Evolutionary conservation across 225 moss, liverwort and hornwort genomes (phyloP), one percentile per base, ranked within the genome.

Genomic region (Takakia lepidozioides): DNA sequence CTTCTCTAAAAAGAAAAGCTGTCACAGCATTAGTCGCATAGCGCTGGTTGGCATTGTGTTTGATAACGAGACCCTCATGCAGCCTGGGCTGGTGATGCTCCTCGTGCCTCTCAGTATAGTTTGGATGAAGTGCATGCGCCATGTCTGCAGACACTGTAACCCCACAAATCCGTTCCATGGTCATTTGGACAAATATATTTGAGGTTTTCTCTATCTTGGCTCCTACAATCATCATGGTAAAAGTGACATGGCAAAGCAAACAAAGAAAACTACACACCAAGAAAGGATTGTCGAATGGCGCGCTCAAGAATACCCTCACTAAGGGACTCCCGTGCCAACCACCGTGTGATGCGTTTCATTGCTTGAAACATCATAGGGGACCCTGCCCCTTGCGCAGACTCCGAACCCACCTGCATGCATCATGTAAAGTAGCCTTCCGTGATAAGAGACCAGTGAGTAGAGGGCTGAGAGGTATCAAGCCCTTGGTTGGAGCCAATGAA

Each of bases 111-210:
- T 88, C 88, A 23, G 56, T 3, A 64, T 88, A 88, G 49, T 88
- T 85, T 14, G 88, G 88, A 56, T 88, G 88, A 51, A 85, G 52
- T 54, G 85, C 88, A 66, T 88, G 88, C 36, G 88, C 88, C 88
- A 88, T 88, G 60, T 88, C 88, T 35, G 88, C 88, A 29, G 88
- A 88, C 27, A 88, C 87, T 87, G 83, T 42, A n/a, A 15, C n/a
- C 26, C 25, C n/a, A n/a, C n/a, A n/a, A n/a, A n/a, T n/a, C n/a
- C n/a, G n/a, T n/a, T n/a, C n/a, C n/a, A n/a, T n/a, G n/a, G n/a
- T n/a, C n/a, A n/a, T n/a, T n/a, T n/a, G n/a, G n/a, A n/a, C n/a
- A n/a, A n/a, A n/a, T n/a, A n/a, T n/a, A n/a, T n/a, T n/a, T n/a
- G n/a, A n/a, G n/a, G n/a, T n/a, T n/a, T n/a, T n/a, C n/a, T n/a